Conservation (phyloP, 164 flowering plant species). For the Sextonia rubra region DNA sequence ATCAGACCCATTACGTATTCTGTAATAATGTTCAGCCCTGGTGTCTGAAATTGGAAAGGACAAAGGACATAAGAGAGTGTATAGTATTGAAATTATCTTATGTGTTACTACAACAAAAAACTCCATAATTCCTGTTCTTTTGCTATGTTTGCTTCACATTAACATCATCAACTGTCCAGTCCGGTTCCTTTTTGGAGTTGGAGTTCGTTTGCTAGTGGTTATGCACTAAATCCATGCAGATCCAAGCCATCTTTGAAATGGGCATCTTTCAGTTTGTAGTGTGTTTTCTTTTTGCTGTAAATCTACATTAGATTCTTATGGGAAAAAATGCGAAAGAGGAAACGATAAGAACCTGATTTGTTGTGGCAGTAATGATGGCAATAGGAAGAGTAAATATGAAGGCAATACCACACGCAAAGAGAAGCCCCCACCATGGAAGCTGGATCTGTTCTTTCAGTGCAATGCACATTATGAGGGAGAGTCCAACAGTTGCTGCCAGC, state of each 20-base stretch:
- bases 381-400: slow-evolving; percentile 69
- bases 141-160: background rate
- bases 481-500: slow-evolving; percentile 30
- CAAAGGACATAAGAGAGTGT: background rate
- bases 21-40: slow-evolving; percentile 66
- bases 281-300: background rate
- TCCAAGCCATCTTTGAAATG: background rate
- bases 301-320: background rate
- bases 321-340: background rate
- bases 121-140: background rate
- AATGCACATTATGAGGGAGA: slow-evolving; percentile 56
- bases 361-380: slow-evolving; percentile 81
- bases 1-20: slow-evolving; percentile 66
- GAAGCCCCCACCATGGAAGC: slow-evolving; percentile 92
- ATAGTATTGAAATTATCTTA: background rate
- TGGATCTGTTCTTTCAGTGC: slow-evolving; percentile 60
- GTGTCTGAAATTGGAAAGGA: slow-evolving; percentile 37
- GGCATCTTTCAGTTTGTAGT: background rate
- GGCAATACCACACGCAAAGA: slow-evolving; percentile 56
- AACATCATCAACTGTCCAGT: background rate
- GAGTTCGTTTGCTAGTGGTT: background rate
- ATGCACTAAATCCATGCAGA: background rate
- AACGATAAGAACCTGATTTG: slow-evolving; percentile 55
- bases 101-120: background rate
- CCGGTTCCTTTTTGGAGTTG: background rate